A percentile compares a stretch with the other conserved stretches of the same genome.
Conservation (phyloP, 1,139 yeast genomes). For the Lodderomyces beijingensis region DNA sequence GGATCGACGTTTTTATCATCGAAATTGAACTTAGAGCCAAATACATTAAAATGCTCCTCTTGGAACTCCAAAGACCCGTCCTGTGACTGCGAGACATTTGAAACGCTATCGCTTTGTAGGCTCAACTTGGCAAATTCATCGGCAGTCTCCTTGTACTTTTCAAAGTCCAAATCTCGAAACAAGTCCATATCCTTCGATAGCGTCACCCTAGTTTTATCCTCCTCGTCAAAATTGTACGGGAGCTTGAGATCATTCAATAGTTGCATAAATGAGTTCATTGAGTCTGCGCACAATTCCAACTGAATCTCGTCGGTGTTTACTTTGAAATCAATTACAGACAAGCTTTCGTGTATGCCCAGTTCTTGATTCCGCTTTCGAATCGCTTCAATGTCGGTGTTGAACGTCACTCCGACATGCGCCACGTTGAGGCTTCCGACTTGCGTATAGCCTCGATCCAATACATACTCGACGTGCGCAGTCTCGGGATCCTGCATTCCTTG, state of each 20-base stretch:
- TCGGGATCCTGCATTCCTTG: slow-evolving; percentile 4
- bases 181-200: slow-evolving; percentile 38
- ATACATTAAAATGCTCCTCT: slow-evolving; percentile 12
- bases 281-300: slow-evolving; percentile 77
- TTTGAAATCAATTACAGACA: slow-evolving; percentile 38
- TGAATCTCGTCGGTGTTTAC: slow-evolving; percentile 47
- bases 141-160: slow-evolving; percentile 9
- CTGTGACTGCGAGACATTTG: slow-evolving; percentile 9
- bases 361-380: slow-evolving; percentile 17
- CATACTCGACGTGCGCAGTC: slow-evolving; percentile 9
- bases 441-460: slow-evolving; percentile 33
- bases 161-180: slow-evolving; percentile 43
- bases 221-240: slow-evolving; percentile 55
- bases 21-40: slow-evolving; percentile 3
- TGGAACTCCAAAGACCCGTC: slow-evolving; percentile 9
- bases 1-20: slow-evolving; percentile 19
- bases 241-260: slow-evolving; percentile 67
- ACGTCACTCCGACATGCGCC: slow-evolving; percentile 38
- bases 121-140: slow-evolving; percentile 11
- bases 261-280: slow-evolving; percentile 67
- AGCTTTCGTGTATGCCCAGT: slow-evolving; percentile 18
- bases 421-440: slow-evolving; percentile 42
- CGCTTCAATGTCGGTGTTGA: slow-evolving; percentile 24
- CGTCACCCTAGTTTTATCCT: slow-evolving; percentile 48
- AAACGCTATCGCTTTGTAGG: slow-evolving; percentile 2